Conservation (phyloP, 2,329 filamentous ascomycete species). For the Colletotrichum sojae region DNA sequence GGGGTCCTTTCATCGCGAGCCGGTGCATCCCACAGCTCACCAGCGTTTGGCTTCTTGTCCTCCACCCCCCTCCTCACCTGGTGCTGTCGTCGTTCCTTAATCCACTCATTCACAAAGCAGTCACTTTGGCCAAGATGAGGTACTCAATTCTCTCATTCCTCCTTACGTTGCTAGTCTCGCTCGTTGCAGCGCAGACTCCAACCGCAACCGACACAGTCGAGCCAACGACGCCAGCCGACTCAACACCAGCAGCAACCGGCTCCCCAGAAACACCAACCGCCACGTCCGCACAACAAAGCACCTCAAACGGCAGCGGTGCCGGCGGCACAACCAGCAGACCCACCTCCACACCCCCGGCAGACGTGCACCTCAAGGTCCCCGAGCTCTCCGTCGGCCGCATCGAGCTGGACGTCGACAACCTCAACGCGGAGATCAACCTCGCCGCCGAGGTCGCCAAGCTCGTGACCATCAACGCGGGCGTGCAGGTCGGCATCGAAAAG, state of each 20-base stretch:
- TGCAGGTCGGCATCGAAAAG: slow-evolving; percentile 62
- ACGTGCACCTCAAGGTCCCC: slow-evolving; percentile 71
- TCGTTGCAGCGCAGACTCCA: slow-evolving; percentile 51
- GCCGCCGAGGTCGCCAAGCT: slow-evolving; percentile 72
- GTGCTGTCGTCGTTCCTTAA: slow-evolving; percentile 29
- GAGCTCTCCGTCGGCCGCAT: slow-evolving; percentile 71
- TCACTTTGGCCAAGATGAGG: slow-evolving; percentile 35
- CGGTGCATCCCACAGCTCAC: slow-evolving; percentile 15
- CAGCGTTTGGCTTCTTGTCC: slow-evolving; percentile 8
- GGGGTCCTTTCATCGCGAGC: slow-evolving; percentile 13
- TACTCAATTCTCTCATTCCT: slow-evolving; percentile 46
- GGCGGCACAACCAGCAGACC: slow-evolving; percentile 43
- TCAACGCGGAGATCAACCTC: slow-evolving; percentile 72
- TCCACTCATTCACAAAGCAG: slow-evolving; percentile 40
- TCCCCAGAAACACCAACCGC: slow-evolving; percentile 35
- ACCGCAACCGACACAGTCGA: slow-evolving; percentile 44
- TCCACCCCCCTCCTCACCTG: neutral
- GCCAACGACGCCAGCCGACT: slow-evolving; percentile 27
- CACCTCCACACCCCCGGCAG: slow-evolving; percentile 59
- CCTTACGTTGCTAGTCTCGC: slow-evolving; percentile 48
- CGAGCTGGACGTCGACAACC: slow-evolving; percentile 71
- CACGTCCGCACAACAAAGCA: slow-evolving; percentile 39
- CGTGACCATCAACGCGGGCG: slow-evolving; percentile 68
- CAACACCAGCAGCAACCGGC: slow-evolving; percentile 40
- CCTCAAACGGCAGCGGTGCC: slow-evolving; percentile 42